A percentile compares a stretch with the other conserved stretches of the same genome.
These are phyloP conservation scores for Leishmania turanica DNA, from an alignment of 208 protist species.

Conservation along the genomic window DNA sequence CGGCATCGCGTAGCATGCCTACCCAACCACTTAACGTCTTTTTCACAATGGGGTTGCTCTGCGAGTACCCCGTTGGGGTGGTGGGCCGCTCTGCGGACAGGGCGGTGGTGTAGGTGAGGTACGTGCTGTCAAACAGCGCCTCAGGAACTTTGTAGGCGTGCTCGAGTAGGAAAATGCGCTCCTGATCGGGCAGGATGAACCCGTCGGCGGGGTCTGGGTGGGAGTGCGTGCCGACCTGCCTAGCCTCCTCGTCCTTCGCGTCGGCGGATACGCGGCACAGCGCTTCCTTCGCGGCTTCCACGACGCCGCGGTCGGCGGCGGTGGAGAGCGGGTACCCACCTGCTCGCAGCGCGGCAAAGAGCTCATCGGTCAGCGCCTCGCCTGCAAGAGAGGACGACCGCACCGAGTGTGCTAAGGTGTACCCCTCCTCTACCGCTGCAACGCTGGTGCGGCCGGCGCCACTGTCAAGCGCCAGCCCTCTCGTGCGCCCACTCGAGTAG, in stretches of 20 bases:
- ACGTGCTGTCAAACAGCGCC: constrained; percentile 73
- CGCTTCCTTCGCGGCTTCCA: constrained; percentile 82
- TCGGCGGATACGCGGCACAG: constrained; percentile 74
- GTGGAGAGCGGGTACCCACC: constrained; percentile 94
- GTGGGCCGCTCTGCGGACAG: constrained; percentile 10
- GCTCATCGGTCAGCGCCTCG: constrained; percentile 77
- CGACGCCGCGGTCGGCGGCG: constrained; percentile 49
- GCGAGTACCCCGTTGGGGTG: constrained; percentile 51
- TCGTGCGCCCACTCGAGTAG: constrained; percentile 97
- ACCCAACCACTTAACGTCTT: constrained; percentile 44
- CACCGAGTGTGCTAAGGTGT: constrained; percentile 75
- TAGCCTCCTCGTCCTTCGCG: constrained; percentile 17
- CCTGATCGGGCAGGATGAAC: constrained; percentile 90
- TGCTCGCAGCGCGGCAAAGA: constrained; percentile 52
- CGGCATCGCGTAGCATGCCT: constrained; percentile 55
- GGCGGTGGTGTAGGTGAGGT: constrained; percentile 50
- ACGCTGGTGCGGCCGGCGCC: constrained; percentile 99
- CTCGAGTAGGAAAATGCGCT: constrained; percentile 82
- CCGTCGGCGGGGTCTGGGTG: constrained; percentile 17
- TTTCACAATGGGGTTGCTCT: constrained; percentile 32
- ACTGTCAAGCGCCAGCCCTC: constrained; percentile 98
- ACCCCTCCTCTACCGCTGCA: constrained; percentile 98
- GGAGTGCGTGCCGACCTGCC: constrained; percentile 5
- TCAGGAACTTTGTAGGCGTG: constrained; percentile 86
- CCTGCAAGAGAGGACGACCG: constrained; percentile 71